These are phyloP conservation scores for Arabidopsis lyrata DNA, from an alignment of 441 rosid genomes.

Conservation along the genomic window DNA sequence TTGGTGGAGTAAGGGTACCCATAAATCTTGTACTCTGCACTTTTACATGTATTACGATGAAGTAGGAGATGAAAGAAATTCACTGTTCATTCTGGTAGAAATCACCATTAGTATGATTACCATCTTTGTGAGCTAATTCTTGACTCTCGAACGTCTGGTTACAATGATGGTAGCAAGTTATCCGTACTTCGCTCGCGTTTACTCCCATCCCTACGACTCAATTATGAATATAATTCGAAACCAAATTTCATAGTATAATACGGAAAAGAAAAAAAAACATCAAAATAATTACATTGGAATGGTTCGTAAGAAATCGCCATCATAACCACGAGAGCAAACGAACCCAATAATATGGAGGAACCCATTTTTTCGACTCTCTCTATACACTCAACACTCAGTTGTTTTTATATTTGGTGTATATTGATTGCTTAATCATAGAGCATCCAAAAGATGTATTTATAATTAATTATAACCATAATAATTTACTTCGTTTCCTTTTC, in stretches of 20 bases:
- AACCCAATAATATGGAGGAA: constrained; percentile 5
- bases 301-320: constrained; percentile 8
- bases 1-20: constrained; percentile 59
- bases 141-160: constrained; percentile 13
- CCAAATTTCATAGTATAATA: neutral
- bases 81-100: too few relatives aligned
- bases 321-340: constrained; percentile 1
- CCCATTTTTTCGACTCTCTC: constrained; percentile 13
- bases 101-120: neutral
- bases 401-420: neutral
- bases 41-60: neutral
- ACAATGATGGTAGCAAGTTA: constrained; percentile 11
- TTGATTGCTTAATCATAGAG: too few relatives aligned
- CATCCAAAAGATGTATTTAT: too few relatives aligned
- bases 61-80: neutral
- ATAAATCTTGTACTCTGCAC: constrained; percentile 51
- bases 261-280: neutral
- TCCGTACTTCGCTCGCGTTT: constrained; percentile 27
- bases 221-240: neutral
- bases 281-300: constrained; percentile 16
- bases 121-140: constrained; percentile 26
- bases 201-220: constrained; percentile 25
- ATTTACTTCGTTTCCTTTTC: too few relatives aligned
- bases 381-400: neutral
- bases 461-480: too few relatives aligned